phyloP scores from a whole-genome alignment of 257 asterid genomes.

The Solanum peruvianum region DNA sequence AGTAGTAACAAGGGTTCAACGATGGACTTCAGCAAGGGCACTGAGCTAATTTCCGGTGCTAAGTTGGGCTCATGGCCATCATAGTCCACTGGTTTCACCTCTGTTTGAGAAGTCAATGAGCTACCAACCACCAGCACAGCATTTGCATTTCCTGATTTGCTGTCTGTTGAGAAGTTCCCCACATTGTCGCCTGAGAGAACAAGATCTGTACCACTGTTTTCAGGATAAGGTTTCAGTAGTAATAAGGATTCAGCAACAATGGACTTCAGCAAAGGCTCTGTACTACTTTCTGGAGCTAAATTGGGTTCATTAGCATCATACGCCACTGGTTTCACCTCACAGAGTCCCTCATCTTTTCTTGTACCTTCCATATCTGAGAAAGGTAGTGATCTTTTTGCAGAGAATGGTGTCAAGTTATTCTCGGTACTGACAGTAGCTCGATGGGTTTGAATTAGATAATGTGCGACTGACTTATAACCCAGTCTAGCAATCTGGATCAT shows the following conservation, averaged over 20 bases:
- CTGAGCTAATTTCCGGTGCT: constrained; percentile 4
- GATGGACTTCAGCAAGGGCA: neutral
- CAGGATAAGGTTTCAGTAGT: constrained; percentile 7
- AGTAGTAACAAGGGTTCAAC: neutral
- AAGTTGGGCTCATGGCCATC: neutral
- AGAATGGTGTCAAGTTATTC: constrained; percentile 22
- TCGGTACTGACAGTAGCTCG: constrained; percentile 25
- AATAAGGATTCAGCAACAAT: neutral
- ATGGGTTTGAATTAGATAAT: constrained; percentile 83
- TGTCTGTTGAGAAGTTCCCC: neutral
- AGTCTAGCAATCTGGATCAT: constrained; percentile 41
- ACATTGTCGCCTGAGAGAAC: neutral
- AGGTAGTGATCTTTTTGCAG: constrained; percentile 73
- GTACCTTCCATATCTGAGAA: constrained; percentile 30
- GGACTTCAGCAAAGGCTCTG: neutral
- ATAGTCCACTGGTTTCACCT: neutral
- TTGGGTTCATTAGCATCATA: neutral
- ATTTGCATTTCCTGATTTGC: neutral
- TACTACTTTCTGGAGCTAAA: constrained; percentile 5
- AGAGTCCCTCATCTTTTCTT: constrained; percentile 13
- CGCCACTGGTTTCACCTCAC: neutral
- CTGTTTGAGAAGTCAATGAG: neutral
- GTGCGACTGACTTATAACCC: constrained; percentile 92
- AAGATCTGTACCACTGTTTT: neutral
- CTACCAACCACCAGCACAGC: neutral